Evolutionary conservation across 306 rosid genomes (phyloP), one percentile per base, ranked within the genome.

Genomic region (Rubus parviflorus): DNA sequence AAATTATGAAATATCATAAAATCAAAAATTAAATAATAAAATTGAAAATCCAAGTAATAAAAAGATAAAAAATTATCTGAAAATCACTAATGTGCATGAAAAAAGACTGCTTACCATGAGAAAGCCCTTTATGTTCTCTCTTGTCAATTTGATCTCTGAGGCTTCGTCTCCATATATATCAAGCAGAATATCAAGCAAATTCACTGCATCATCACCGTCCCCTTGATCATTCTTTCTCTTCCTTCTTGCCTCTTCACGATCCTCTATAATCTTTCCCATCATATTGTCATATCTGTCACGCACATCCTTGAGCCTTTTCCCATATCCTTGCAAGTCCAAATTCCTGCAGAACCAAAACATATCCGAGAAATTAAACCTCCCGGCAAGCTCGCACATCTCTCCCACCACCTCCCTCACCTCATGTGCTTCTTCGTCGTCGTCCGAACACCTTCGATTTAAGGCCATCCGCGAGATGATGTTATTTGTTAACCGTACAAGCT

Each of bases 71-170:
- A 53, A 19, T 6, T 6, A 19, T 54, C 25, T 52, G 58, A n/a
- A 19, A 54, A 19, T n/a, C 2, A 13, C 15, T 15, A 2, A 15
- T 1, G 19, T 13, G 54, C 54, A n/a, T n/a, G 61, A 45, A 9
- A 54, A 8, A 54, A 54, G 38, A 60, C 40, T 20, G 7, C 15
- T 79, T 82, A 90, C 96, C 79, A 87, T 20, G 53, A 91, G 72
- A 68, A 93, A 91, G 40, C 89, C 93, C 75, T 91, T 89, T 17
- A 93, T 83, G 74, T 93, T 87, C 56, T 86, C 91, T 42, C 60
- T 84, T 14, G 82, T 84, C 84, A 93, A 51, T 70, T 74, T 86
- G 0, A 88, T 76, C 16, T 84, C 89, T 6, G 88, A 79, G 49
- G 5, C 77, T 10, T 84, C 83, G 48, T 93, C 89, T 46, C 85